Evolutionary conservation across 108 stramenopile genomes (phyloP), one percentile per base, ranked within the genome.

Genomic region (Nitzschia sp.): DNA sequence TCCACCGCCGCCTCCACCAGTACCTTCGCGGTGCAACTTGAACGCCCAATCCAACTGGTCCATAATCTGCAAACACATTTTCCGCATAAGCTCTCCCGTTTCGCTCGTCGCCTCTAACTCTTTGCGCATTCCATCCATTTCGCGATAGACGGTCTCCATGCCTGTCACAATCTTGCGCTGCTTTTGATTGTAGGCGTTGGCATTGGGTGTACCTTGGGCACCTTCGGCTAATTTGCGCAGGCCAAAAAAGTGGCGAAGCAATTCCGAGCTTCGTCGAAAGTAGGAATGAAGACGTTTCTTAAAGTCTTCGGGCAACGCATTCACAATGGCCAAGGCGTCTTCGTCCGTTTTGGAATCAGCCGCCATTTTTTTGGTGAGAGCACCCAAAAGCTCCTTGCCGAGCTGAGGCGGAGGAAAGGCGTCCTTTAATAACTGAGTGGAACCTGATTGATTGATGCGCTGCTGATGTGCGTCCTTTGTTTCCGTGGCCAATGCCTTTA

Each of bases 31-130:
- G 54, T 92, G 85, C 57, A 88, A 64, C 59, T 95, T 87, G 66
- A 95, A 92, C 2, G 90, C 94, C 82, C 84, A 84, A 79, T 95
- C 86, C 51, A 95, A 67, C 64, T 95, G 94, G 36, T 91, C 90
- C 94, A 95, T 95, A 42, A 95, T 92, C 28, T 91, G 94, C 15
- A 87, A 75, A 38, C 71, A 91, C 94, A 95, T 95, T 59, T 88
- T 87, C 26, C 83, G 80, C 75, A 87, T 89, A 65, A 82, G 61
- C 29, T 84, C 82, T 57, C 82, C 82, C 45, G 80, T 78, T 42
- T 84, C 83, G 21, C 88, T 78, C 21, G 79, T 71, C 17, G 81
- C 82, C 29, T 74, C 76, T 15, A 85, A 51, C 29, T 82, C 79
- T 38, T 74, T 79, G 35, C 87, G 68, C 77, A 88, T 80, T 6